phyloP scores from a whole-genome alignment of 345 rosid species.

The Lenwebbia sp. region DNA sequence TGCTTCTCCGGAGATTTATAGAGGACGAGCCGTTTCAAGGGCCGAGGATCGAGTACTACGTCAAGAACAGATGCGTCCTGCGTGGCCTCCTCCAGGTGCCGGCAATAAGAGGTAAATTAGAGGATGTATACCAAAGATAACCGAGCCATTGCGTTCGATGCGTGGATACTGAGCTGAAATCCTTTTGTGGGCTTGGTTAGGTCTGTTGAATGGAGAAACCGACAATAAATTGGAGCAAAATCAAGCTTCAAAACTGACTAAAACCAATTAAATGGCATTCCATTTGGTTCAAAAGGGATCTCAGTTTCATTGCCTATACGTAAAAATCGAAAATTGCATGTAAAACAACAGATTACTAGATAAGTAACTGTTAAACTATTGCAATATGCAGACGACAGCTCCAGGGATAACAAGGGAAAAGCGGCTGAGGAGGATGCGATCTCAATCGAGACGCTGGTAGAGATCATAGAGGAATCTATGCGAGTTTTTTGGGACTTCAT shows the following conservation, averaged over 20 bases:
- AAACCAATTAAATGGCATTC: background rate
- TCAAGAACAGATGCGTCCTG: conserved; percentile 40
- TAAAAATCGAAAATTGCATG: background rate
- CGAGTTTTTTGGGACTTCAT: conserved; percentile 54
- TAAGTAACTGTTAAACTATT: background rate
- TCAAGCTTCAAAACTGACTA: background rate
- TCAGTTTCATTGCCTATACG: background rate
- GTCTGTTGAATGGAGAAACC: background rate
- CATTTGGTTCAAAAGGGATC: background rate
- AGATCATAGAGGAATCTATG: conserved; percentile 39
- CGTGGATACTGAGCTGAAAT: background rate
- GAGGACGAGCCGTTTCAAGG: conserved; percentile 81
- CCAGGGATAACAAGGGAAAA: conserved; percentile 26
- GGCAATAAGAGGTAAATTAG: conserved; percentile 44
- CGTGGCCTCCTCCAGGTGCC: conserved; percentile 71
- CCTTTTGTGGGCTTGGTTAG: background rate
- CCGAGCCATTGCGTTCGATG: background rate
- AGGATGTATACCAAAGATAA: background rate
- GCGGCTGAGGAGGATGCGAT: conserved; percentile 33
- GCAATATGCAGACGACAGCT: conserved; percentile 36
- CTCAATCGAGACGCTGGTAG: conserved; percentile 18
- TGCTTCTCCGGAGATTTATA: conserved; percentile 56
- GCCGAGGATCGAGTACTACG: conserved; percentile 48
- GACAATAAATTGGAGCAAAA: background rate
- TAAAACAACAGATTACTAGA: background rate